Evolutionary conservation across 805 yeast genomes (phyloP).

Genomic region (Myxozyma mucilagina): DNA sequence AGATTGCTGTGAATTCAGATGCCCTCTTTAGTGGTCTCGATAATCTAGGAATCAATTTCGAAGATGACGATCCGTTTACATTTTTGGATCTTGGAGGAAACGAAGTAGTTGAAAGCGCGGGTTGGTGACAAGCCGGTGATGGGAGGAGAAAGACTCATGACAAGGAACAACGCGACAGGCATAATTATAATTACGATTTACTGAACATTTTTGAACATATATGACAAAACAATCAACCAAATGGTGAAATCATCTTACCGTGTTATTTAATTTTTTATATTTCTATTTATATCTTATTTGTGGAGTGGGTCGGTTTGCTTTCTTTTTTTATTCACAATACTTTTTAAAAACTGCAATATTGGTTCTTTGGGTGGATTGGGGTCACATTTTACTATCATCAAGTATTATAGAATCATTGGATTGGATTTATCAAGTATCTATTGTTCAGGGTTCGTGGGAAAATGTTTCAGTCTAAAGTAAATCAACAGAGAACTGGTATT

Average conservation of each 20-base stretch:
- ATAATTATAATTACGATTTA: too few species aligned
- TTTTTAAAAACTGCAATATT: not conserved
- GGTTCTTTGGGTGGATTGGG: not conserved
- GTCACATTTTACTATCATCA: not conserved
- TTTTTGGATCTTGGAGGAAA: constrained; percentile 23
- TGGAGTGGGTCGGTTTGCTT: not conserved
- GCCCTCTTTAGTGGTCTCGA: constrained; percentile 4
- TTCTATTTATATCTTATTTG: not conserved
- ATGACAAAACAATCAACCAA: too few species aligned
- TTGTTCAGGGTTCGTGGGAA: too few species aligned
- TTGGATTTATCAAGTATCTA: too few species aligned
- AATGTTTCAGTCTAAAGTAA: too few species aligned
- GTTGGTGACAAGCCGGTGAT: not conserved
- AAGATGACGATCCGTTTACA: constrained; percentile 25
- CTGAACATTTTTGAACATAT: too few species aligned
- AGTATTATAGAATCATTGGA: too few species aligned
- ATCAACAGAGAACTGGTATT: too few species aligned
- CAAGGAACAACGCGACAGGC: too few species aligned
- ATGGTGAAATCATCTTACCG: not conserved
- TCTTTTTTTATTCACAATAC: not conserved
- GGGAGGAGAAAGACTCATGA: not conserved
- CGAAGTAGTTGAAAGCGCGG: constrained; percentile 20
- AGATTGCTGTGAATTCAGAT: not conserved
- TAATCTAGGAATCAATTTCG: not conserved
- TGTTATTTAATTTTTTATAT: not conserved